Conservation (phyloP, 1,139 yeast genomes). For the Pneumocystis carinii region DNA sequence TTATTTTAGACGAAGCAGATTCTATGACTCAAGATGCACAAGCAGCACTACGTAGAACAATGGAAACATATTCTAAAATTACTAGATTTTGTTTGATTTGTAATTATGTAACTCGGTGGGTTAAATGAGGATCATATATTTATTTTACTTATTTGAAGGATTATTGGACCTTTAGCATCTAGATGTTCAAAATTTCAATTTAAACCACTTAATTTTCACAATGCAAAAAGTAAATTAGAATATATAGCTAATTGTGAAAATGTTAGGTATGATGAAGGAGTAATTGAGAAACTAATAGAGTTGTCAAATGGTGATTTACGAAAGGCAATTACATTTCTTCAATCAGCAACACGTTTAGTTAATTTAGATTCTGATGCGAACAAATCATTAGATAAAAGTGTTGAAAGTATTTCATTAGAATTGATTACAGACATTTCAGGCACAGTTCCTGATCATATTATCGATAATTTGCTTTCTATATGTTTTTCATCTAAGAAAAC, state of each 20-base stretch:
- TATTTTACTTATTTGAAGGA: constrained; percentile 27
- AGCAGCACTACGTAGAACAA: constrained; percentile 83
- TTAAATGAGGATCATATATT: background rate
- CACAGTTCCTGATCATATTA: constrained; percentile 45
- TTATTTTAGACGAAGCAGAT: constrained; percentile 85
- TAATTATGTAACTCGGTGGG: constrained; percentile 61
- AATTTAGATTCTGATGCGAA: constrained; percentile 14
- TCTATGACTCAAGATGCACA: constrained; percentile 99
- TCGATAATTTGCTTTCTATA: constrained; percentile 33
- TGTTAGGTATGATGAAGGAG: constrained; percentile 35
- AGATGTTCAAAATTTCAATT: constrained; percentile 92
- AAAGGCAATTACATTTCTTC: constrained; percentile 79
- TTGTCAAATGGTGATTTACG: constrained; percentile 82
- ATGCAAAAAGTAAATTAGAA: constrained; percentile 53
- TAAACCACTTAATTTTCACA: constrained; percentile 53
- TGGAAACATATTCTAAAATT: constrained; percentile 85
- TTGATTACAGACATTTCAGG: constrained; percentile 70
- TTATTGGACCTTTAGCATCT: constrained; percentile 90
- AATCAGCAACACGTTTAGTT: constrained; percentile 63
- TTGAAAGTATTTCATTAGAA: constrained; percentile 19
- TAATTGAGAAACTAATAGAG: constrained; percentile 44
- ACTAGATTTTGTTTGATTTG: constrained; percentile 90
- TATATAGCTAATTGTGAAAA: constrained; percentile 41
- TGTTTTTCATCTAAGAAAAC: constrained; percentile 17
- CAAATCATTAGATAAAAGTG: constrained; percentile 22